Evolutionary conservation across 2,329 filamentous ascomycete genomes (phyloP), one percentile per base, ranked within the genome.

Genomic region (Sporothrix mexicana): DNA sequence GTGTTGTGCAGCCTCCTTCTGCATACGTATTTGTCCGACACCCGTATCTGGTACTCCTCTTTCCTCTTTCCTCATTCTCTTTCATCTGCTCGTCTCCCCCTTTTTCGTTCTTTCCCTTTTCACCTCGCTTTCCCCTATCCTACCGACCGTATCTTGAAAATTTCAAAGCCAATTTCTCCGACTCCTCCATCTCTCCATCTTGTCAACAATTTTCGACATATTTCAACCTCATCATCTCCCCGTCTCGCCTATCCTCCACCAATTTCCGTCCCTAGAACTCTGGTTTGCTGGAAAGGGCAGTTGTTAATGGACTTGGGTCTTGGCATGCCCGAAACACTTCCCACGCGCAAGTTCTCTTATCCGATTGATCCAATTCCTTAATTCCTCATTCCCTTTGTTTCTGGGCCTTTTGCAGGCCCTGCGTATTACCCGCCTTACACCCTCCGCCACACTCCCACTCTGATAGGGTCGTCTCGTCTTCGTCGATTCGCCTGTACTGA

Each of bases 321-420:
- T 67, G 64, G 64, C 64, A 67, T 43, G 45, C 64, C 66, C 66
- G 47, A 68, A 68, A 68, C 66, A 53, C 47, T 41, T 68, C 23
- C 43, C 64, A 68, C 30, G 25, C 47, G 66, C 66, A 53, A 41
- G 20, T 23, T 53, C 30, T 30, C 25, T 68, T 53, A 66, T 47
- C 25, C 47, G 66, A 55, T 53, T 51, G 66, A 53, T 47, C 47
- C 66, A 20, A 30, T 41, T 53, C 51, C 45, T 68, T 53, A 51
- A 68, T 68, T 53, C 47, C 66, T 55, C 66, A 23, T 23, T 51
- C 61, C 53, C 47, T 53, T 51, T 67, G 64, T 67, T 23, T 55
- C 23, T 53, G 64, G 59, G 15, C 47, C 64, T 36, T 68, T 25
- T 68, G 25, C 47, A 53, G 66, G 66, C 66, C 66, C 15, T 36